These are phyloP conservation scores for Lunularia cruciata DNA, from an alignment of 225 moss, liverwort and hornwort species.

Conservation along the genomic window DNA sequence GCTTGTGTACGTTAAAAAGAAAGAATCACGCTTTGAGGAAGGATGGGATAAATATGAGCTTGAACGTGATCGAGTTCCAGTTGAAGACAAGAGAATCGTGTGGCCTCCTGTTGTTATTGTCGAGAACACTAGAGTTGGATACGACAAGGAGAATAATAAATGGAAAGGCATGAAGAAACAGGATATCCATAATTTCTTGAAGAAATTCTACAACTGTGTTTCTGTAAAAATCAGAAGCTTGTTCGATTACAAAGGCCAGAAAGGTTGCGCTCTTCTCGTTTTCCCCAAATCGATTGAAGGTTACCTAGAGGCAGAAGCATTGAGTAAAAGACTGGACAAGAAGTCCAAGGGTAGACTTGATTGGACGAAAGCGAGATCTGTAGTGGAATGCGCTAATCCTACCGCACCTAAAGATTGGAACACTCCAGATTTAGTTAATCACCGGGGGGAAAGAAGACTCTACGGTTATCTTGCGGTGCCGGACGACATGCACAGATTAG, in stretches of 20 bases:
- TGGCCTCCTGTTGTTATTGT: constrained; percentile 19
- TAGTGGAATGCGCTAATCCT: neutral
- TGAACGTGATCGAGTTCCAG: neutral
- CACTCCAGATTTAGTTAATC: neutral
- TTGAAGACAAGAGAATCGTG: constrained; percentile 7
- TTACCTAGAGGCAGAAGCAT: constrained; percentile 7
- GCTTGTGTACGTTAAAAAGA: neutral
- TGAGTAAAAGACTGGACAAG: neutral
- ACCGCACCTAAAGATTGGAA: neutral
- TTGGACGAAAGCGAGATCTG: neutral
- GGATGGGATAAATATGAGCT: neutral
- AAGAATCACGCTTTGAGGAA: neutral
- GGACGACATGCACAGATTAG: constrained; percentile 4
- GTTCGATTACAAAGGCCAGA: constrained; percentile 10
- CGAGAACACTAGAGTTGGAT: constrained; percentile 19
- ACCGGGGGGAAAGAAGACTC: neutral
- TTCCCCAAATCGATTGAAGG: neutral
- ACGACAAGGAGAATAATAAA: constrained; percentile 5
- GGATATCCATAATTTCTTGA: constrained; percentile 5
- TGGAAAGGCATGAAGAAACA: constrained; percentile 6
- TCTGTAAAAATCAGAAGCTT: neutral
- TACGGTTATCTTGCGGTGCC: constrained; percentile 6
- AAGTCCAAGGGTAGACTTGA: neutral
- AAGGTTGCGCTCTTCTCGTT: constrained; percentile 1
- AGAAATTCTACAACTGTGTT: neutral